Conservation (phyloP, 2,329 filamentous ascomycete species). For the Xylariales sp. region DNA sequence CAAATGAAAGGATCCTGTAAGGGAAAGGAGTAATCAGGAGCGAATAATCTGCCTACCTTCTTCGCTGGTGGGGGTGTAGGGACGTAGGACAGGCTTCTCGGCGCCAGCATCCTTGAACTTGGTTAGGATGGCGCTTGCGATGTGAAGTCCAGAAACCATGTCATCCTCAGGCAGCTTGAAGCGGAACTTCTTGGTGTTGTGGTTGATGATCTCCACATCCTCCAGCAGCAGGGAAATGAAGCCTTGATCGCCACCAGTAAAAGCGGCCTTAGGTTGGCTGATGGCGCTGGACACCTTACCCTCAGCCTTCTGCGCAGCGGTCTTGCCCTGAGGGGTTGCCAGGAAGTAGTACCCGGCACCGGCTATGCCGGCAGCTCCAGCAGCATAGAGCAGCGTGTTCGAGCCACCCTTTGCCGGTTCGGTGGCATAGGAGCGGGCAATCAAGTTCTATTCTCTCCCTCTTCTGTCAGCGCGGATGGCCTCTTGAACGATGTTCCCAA, state of each 20-base stretch:
- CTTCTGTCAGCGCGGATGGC: constrained; percentile 13
- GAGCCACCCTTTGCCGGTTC: constrained; percentile 51
- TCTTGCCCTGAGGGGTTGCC: constrained; percentile 36
- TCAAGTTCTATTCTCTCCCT: constrained; percentile 13
- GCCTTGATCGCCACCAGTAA: constrained; percentile 85
- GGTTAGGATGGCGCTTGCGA: constrained; percentile 85
- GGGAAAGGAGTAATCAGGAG: too few relatives aligned
- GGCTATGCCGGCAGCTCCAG: constrained; percentile 54
- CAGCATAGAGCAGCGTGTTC: constrained; percentile 57
- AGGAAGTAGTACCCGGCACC: constrained; percentile 55
- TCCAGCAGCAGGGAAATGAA: constrained; percentile 80
- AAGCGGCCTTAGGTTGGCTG: constrained; percentile 41
- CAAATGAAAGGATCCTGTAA: too few relatives aligned
- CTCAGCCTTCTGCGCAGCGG: constrained; percentile 53
- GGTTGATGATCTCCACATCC: constrained; percentile 74
- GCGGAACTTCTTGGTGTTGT: constrained; percentile 90
- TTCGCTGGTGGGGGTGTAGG: constrained; percentile 89
- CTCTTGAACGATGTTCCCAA: background rate
- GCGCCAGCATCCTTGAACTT: constrained; percentile 83
- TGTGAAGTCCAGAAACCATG: constrained; percentile 73
- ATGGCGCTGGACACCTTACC: constrained; percentile 44
- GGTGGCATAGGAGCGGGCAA: constrained; percentile 60
- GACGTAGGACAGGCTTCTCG: constrained; percentile 82
- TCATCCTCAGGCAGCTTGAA: constrained; percentile 84
- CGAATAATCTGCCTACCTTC: constrained; percentile 68